These are phyloP conservation scores for Pseudonectria foliicola DNA, from an alignment of 2,329 filamentous ascomycete genomes.

Conservation along the genomic window DNA sequence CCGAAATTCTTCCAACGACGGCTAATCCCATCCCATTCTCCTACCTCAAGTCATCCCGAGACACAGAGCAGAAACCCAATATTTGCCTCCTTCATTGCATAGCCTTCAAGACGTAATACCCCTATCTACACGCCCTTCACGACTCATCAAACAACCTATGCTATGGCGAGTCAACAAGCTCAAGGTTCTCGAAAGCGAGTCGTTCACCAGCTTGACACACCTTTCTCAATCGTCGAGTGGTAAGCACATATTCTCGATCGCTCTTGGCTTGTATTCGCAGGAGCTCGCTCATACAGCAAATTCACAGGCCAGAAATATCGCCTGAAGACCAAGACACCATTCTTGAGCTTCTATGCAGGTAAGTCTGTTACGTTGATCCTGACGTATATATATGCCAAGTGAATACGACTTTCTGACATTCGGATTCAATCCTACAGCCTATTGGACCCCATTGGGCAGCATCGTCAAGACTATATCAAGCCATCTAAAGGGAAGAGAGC, in stretches of 20 bases:
- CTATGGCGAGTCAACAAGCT: conserved; percentile 20
- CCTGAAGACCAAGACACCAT: conserved; percentile 55
- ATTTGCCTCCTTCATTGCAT: too few relatives aligned
- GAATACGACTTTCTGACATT: conserved; percentile 1
- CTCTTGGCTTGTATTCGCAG: not conserved
- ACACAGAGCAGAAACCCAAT: too few relatives aligned
- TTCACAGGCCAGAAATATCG: conserved; percentile 51
- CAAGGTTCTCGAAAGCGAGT: conserved; percentile 43
- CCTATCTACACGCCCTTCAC: conserved; percentile 1
- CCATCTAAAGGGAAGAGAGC: conserved; percentile 56
- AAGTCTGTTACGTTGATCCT: conserved; percentile 18
- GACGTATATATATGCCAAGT: not conserved
- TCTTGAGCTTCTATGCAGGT: conserved; percentile 62
- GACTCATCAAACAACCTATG: not conserved
- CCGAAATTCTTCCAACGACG: too few relatives aligned
- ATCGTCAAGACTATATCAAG: conserved; percentile 46
- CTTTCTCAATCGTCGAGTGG: conserved; percentile 56
- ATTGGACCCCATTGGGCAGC: conserved; percentile 54
- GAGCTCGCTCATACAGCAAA: conserved; percentile 2
- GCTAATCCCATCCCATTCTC: too few relatives aligned
- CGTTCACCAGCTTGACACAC: conserved; percentile 58
- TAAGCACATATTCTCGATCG: conserved; percentile 25
- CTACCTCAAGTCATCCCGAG: too few relatives aligned
- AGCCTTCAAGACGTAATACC: too few relatives aligned
- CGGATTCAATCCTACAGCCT: conserved; percentile 37